A percentile compares a stretch with the other conserved stretches of the same genome.
These are phyloP conservation scores for Fraxinus angustifolia DNA, from an alignment of 305 asterid genomes.

Conservation along the genomic window DNA sequence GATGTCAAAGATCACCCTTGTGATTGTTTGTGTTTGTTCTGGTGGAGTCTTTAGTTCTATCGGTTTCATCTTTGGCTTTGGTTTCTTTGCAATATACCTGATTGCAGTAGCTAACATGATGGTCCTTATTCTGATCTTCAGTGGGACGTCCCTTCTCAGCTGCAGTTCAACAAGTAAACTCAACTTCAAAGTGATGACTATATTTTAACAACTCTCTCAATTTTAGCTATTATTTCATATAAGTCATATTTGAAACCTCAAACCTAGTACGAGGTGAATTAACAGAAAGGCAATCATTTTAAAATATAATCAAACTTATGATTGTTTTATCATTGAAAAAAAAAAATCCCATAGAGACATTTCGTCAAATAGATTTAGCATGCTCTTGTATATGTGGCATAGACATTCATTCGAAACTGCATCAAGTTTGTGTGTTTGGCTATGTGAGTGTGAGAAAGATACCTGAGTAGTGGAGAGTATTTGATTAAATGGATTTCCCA, in stretches of 20 bases:
- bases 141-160: conserved; percentile 4
- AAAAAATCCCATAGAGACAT: conserved; percentile 16
- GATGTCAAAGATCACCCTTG: conserved; percentile 47
- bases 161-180: conserved; percentile 16
- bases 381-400: background rate
- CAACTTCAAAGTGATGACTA: background rate
- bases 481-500: background rate
- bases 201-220: background rate
- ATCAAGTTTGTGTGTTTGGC: background rate
- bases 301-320: background rate
- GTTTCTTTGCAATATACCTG: conserved; percentile 51
- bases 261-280: background rate
- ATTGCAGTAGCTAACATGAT: conserved; percentile 67
- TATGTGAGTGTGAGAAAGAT: background rate
- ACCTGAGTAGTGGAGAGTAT: background rate
- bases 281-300: background rate
- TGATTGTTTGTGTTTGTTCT: conserved; percentile 73
- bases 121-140: conserved; percentile 16
- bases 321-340: background rate
- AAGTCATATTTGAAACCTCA: background rate
- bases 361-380: conserved; percentile 29
- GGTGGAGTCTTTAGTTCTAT: conserved; percentile 63
- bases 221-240: background rate
- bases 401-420: background rate
- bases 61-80: conserved; percentile 75